Evolutionary conservation across 192 early-diverging fungal genomes (phyloP), one percentile per base, ranked within the genome.

Genomic region (Coemansia sp.): DNA sequence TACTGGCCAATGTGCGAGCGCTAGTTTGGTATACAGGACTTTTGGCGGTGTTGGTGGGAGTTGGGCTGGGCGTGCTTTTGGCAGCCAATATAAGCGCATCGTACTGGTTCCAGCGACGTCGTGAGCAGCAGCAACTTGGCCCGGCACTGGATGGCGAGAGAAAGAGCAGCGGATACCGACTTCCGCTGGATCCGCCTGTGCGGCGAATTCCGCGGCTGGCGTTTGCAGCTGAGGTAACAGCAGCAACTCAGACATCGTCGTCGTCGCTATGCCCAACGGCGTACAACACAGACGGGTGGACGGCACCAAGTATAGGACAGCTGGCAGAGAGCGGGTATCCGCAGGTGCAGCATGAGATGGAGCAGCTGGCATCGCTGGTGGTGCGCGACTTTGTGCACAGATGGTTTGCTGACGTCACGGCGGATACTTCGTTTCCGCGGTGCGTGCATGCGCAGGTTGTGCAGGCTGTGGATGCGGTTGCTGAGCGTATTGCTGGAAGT

Each of bases 321-420:
- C 51, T 80, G 15, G 26, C 26, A 5, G 15, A 16, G 37, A 45
- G 4, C 57, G 58, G 42, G 18, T 51, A 40, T 42, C 63, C 39
- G 18, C 26, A 49, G 58, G 19, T 69, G 48, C 65, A 58, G 41
- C 0, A 11, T 2, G 71, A 62, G 22, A 8, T 77, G 41, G 36
- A 9, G 5, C 6, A 6, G 16, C n/a, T 83, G 3, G 16, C 77
- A 39, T 55, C 47, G 16, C 58, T 80, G 58, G 80, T 77, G 21
- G 67, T 80, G 1, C 71, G 84, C 42, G 84, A 85, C 48, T 85
- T 85, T 70, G 72, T 85, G 26, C 63, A 74, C n/a, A 47, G 60
- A 12, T 85, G 84, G 84, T 85, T 80, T 39, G 66, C 69, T 26
- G 72, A 72, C 1, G 22, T 85, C 4, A 71, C 74, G 4, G 72